Percentiles rank a stretch among this genome's conserved stretches.
Evolutionary conservation across 148 eudicot genomes (phyloP).

Genomic region (Nyssa sinensis): DNA sequence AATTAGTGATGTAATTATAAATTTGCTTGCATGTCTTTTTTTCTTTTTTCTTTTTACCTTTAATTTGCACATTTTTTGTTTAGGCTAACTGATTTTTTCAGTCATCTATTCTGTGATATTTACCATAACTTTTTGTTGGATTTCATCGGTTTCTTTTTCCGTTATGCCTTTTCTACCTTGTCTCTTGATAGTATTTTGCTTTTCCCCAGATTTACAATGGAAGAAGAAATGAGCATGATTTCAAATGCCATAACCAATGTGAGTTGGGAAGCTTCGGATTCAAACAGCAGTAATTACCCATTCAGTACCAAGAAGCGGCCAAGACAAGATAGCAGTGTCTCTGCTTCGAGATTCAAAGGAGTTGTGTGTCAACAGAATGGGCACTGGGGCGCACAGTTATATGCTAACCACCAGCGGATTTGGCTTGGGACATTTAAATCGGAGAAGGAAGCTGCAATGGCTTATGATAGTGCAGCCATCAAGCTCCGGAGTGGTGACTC

Average conservation of each 20-base stretch:
- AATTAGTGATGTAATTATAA: no score
- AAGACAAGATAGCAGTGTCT: background rate
- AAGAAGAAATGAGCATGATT: background rate
- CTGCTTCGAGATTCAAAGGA: conserved; percentile 28
- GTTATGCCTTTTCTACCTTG: no score
- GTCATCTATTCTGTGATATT: no score
- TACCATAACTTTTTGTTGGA: no score
- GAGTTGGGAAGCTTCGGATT: background rate
- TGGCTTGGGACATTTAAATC: conserved; percentile 64
- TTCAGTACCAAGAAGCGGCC: background rate
- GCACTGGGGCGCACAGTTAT: conserved; percentile 55
- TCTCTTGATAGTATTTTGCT: background rate
- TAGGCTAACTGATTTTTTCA: no score
- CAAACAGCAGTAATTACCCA: background rate
- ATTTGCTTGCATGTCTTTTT: no score
- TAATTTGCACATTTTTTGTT: no score
- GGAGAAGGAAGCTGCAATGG: conserved; percentile 40
- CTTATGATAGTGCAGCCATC: conserved; percentile 53
- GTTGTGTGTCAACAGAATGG: conserved; percentile 47
- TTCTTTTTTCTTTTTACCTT: no score
- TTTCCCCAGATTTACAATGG: background rate
- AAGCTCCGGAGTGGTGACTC: conserved; percentile 24
- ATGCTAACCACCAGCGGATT: conserved; percentile 36
- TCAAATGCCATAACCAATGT: background rate
- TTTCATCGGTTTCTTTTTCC: no score